These are phyloP conservation scores for Colletotrichum orchidophilum DNA, from an alignment of 2,329 filamentous ascomycete genomes.

Conservation along the genomic window DNA sequence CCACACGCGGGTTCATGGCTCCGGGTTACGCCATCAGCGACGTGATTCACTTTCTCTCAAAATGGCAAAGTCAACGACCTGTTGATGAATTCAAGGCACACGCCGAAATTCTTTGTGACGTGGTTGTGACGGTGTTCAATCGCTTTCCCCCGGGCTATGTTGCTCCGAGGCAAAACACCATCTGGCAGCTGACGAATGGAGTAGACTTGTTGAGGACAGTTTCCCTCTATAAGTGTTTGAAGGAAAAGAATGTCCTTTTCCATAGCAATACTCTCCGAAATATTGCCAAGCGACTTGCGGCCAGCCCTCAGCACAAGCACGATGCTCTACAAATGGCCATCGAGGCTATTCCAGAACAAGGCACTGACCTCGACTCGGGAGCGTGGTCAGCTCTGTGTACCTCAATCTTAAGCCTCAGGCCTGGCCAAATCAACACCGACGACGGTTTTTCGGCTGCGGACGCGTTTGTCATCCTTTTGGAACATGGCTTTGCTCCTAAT, in stretches of 20 bases:
- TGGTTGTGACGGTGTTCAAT: conserved; percentile 26
- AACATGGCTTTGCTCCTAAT: conserved; percentile 71
- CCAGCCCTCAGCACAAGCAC: conserved; percentile 49
- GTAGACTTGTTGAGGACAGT: not conserved
- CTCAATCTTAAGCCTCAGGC: conserved; percentile 58
- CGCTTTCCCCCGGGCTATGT: conserved; percentile 40
- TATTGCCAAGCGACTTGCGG: conserved; percentile 57
- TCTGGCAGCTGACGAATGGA: conserved; percentile 37
- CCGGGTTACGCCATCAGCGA: conserved; percentile 51
- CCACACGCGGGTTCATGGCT: conserved; percentile 47
- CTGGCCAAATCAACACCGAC: conserved; percentile 36
- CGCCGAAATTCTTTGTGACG: conserved; percentile 37
- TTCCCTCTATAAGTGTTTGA: conserved; percentile 47
- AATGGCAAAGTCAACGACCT: conserved; percentile 21
- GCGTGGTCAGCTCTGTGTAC: conserved; percentile 66
- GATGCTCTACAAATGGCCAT: conserved; percentile 53
- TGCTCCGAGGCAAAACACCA: conserved; percentile 49
- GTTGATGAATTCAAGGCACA: not conserved
- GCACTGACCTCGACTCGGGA: conserved; percentile 56
- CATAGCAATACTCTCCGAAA: conserved; percentile 57
- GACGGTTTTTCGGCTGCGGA: conserved; percentile 55
- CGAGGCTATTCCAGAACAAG: conserved; percentile 45
- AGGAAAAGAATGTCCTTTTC: conserved; percentile 41
- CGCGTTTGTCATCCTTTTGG: conserved; percentile 65
- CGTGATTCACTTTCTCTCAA: conserved; percentile 44